Percentiles rank a stretch among this genome's conserved stretches.
Conservation (phyloP, 1,284 basidiomycete species). For the Austropuccinia psidii region DNA sequence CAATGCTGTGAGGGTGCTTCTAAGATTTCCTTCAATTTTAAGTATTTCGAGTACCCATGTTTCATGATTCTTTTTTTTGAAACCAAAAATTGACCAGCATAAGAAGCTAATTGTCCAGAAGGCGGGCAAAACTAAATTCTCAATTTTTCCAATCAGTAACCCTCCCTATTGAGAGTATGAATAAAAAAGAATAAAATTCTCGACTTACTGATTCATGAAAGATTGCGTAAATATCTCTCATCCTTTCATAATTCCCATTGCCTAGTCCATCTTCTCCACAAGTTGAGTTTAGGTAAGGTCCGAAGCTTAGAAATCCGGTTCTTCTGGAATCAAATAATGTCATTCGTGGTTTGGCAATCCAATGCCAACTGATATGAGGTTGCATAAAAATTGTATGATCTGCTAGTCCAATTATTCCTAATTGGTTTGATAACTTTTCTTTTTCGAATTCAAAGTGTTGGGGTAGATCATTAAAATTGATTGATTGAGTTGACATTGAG, state of each 20-base stretch:
- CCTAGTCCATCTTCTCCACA: constrained; percentile 41
- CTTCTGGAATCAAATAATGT: constrained; percentile 38
- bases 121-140: constrained; percentile 26
- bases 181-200: not conserved
- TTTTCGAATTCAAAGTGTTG: not conserved
- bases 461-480: not conserved
- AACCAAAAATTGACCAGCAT: constrained; percentile 47
- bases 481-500: not conserved
- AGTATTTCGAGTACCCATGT: constrained; percentile 40
- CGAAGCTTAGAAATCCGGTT: constrained; percentile 47
- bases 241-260: constrained; percentile 26
- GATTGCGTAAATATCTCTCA: constrained; percentile 21
- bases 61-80: constrained; percentile 43
- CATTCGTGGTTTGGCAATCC: constrained; percentile 46
- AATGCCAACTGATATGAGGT: constrained; percentile 49
- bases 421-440: not conserved
- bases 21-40: constrained; percentile 42
- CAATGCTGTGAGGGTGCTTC: constrained; percentile 44
- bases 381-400: constrained; percentile 48
- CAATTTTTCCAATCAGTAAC: constrained; percentile 38
- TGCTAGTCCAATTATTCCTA: constrained; percentile 39
- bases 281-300: constrained; percentile 44
- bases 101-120: constrained; percentile 39
- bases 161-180: constrained; percentile 38
- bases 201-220: constrained; percentile 28